Conservation (phyloP, 331 rosid genomes). For the Ulmus americana region DNA sequence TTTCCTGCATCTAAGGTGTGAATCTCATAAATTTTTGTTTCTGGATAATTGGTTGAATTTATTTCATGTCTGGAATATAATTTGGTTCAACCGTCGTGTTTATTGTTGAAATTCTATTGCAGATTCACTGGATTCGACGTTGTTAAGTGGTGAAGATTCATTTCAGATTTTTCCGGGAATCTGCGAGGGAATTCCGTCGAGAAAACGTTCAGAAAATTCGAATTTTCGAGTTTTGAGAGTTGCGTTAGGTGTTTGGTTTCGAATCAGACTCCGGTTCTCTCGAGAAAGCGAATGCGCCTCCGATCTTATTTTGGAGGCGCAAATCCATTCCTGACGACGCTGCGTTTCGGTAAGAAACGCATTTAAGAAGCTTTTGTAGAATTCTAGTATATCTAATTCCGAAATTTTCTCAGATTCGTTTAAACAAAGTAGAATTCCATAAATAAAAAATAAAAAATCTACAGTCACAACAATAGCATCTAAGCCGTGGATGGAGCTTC, state of each 20-base stretch:
- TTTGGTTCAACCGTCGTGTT: neutral
- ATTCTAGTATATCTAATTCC: neutral
- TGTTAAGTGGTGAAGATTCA: conserved; percentile 9
- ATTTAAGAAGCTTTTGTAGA: conserved; percentile 32
- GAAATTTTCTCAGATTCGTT: conserved; percentile 17
- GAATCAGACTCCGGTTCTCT: conserved; percentile 1
- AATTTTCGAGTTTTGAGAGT: neutral
- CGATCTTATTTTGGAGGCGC: conserved; percentile 35
- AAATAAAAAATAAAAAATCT: conserved; percentile 5
- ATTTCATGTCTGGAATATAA: neutral
- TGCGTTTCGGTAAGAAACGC: conserved; percentile 21
- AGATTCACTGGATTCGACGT: conserved; percentile 32
- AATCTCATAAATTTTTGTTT: too few relatives aligned
- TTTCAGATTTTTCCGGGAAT: conserved; percentile 11
- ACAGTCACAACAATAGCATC: conserved; percentile 8
- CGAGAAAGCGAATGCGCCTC: conserved; percentile 33
- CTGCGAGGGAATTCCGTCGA: conserved; percentile 8
- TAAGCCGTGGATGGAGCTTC: conserved; percentile 69
- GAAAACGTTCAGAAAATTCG: conserved; percentile 9
- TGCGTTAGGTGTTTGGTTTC: neutral
- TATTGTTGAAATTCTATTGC: conserved; percentile 22
- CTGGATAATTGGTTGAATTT: too few relatives aligned
- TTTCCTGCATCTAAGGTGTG: neutral
- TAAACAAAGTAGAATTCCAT: neutral
- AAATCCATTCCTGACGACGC: conserved; percentile 1